Evolutionary conservation across 495 filamentous ascomycete species (phyloP), one percentile per base, ranked within the genome.

Genomic region (Hapsidospora chrysogenum): DNA sequence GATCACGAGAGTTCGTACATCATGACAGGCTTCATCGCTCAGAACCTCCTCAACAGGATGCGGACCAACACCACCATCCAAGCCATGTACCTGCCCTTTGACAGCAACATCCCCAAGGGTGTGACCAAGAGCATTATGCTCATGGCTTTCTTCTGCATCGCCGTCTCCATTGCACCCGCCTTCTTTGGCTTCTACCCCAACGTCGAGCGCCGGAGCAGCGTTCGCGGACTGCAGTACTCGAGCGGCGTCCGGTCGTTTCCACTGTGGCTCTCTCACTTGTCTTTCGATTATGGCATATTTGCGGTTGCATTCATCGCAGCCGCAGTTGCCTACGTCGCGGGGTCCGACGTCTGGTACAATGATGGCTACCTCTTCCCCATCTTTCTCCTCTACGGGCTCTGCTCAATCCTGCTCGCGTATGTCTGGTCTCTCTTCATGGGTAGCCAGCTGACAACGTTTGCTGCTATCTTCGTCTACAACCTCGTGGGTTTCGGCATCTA

Each of bases 171-270:
- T 0, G 84, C 70, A 45, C 81, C 80, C 7, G 78, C 73, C 9
- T 76, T 85, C 53, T 84, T 84, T 43, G 72, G 73, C 2, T 60
- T 86, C 9, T 86, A 86, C 56, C 77, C 78, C 11, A 83, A 76
- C 0, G 46, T 73, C 3, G 81, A 86, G 48, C 63, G 80, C 15
- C 52, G 77, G 9, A 55, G 70, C 9, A 76, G 81, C 32, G 74
- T 87, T 25, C 62, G 81, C 18, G 72, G 74, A 8, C 55, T 87
- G 17, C 76, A 87, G 39, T 87, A 83, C 52, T 79, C 75, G 33
- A 84, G 81, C 40, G 78, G 76, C 28, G 76, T 78, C 9, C 60
- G 76, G 27, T 61, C 64, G 0, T 44, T 77, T 1, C 72, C 74
- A 4, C 54, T 84, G 2, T 84, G 78, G 75, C 51, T 74, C 2